A percentile compares a stretch with the other conserved stretches of the same genome.
Conservation (phyloP, 1,139 yeast genomes). For the Geotrichum citri-aurantii region DNA sequence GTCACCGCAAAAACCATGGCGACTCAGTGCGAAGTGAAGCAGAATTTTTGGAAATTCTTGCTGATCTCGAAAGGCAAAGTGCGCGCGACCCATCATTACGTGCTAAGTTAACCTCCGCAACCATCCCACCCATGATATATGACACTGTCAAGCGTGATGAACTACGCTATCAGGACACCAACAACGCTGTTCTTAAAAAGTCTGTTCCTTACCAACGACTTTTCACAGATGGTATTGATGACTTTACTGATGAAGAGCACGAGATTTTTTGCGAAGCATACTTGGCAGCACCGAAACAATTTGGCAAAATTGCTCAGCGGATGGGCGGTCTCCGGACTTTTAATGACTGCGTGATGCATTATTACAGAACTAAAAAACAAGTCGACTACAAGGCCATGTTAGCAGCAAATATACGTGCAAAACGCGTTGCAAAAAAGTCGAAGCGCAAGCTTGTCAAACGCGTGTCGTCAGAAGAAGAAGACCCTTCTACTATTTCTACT, state of each 20-base stretch:
- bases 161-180: conserved; percentile 54
- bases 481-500: not conserved
- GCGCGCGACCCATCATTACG: conserved; percentile 78
- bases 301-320: conserved; percentile 76
- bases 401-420: conserved; percentile 44
- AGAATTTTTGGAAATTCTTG: conserved; percentile 75
- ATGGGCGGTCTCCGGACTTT: conserved; percentile 80
- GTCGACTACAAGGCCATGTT: conserved; percentile 73
- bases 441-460: conserved; percentile 21
- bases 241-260: conserved; percentile 72
- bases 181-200: conserved; percentile 66
- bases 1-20: conserved; percentile 47
- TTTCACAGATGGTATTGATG: conserved; percentile 59
- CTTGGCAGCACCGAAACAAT: conserved; percentile 73
- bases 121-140: conserved; percentile 69
- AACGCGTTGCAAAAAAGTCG: conserved; percentile 26
- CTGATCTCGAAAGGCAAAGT: conserved; percentile 64
- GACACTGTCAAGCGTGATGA: conserved; percentile 55
- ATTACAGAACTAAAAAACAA: conserved; percentile 78
- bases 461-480: not conserved
- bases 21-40: conserved; percentile 86
- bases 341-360: conserved; percentile 87
- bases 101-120: conserved; percentile 78
- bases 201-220: conserved; percentile 49
- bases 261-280: conserved; percentile 75